Conservation (phyloP, 2,329 filamentous ascomycete species). For the Emericellopsis atlantica region DNA sequence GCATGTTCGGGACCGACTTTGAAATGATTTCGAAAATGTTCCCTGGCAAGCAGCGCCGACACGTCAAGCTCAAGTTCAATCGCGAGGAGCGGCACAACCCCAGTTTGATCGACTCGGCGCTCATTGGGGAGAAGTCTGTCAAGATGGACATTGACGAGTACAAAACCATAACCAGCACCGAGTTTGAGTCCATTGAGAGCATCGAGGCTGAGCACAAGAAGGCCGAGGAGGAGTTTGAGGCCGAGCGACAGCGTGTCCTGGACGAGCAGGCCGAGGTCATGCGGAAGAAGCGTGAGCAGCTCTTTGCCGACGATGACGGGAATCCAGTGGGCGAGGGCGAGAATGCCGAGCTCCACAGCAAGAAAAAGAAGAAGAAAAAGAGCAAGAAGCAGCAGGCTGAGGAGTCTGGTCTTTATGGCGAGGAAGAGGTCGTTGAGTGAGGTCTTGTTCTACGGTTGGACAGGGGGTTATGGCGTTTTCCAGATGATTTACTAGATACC, state of each 20-base stretch:
- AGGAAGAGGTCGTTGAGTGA: neutral
- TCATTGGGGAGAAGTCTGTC: slow-evolving; percentile 46
- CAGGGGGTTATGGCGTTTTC: neutral
- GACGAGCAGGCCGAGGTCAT: slow-evolving; percentile 35
- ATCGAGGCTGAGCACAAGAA: slow-evolving; percentile 43
- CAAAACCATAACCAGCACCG: slow-evolving; percentile 35
- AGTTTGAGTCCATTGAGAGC: slow-evolving; percentile 41
- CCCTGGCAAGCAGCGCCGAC: slow-evolving; percentile 53
- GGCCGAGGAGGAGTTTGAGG: slow-evolving; percentile 30
- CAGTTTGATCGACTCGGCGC: slow-evolving; percentile 46
- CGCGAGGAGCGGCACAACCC: slow-evolving; percentile 62
- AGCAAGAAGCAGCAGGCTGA: slow-evolving; percentile 14
- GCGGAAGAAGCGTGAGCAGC: slow-evolving; percentile 32
- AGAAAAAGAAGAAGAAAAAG: slow-evolving; percentile 19
- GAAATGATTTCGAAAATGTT: slow-evolving; percentile 70
- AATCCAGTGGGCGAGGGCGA: slow-evolving; percentile 6
- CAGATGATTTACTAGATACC: neutral
- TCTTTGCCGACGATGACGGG: slow-evolving; percentile 28
- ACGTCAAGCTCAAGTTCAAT: slow-evolving; percentile 74
- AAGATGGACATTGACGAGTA: slow-evolving; percentile 50
- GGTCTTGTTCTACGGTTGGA: neutral
- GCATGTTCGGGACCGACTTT: slow-evolving; percentile 75
- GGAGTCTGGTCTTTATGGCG: neutral
- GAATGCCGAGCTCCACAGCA: slow-evolving; percentile 1
- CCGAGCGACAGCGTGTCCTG: slow-evolving; percentile 25